A percentile compares a stretch with the other conserved stretches of the same genome.
These are phyloP conservation scores for Chaetomium fimeti DNA, from an alignment of 495 filamentous ascomycete species.

Conservation along the genomic window DNA sequence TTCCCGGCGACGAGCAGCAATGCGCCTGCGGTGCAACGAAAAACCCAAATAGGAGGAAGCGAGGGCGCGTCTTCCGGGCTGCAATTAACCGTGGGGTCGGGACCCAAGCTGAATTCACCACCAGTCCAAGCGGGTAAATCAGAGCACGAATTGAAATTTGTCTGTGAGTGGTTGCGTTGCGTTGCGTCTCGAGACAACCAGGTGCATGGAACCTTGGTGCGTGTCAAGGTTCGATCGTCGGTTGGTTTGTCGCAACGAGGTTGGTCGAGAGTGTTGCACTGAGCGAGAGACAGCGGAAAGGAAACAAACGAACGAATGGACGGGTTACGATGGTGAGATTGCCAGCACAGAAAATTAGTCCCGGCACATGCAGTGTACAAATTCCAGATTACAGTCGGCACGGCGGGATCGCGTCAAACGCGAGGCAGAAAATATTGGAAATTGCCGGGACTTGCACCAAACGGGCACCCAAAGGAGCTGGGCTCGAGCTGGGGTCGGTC, in stretches of 20 bases:
- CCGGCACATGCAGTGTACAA: neutral
- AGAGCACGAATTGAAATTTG: neutral
- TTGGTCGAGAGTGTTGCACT: neutral
- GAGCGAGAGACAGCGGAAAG: neutral
- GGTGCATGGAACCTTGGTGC: neutral
- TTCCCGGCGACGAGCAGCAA: conserved; percentile 7
- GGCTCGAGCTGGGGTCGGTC: conserved; percentile 12
- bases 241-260: neutral
- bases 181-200: neutral
- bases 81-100: conserved; percentile 27
- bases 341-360: neutral
- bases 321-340: neutral
- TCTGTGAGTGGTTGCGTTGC: neutral
- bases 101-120: neutral
- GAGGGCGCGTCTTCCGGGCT: conserved; percentile 22
- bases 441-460: conserved; percentile 15
- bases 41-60: conserved; percentile 19
- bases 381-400: neutral
- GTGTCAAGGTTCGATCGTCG: neutral
- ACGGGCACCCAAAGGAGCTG: neutral
- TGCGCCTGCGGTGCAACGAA: conserved; percentile 26
- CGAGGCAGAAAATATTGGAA: conserved; percentile 16
- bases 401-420: conserved; percentile 6
- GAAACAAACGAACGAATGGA: neutral
- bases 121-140: neutral